phyloP scores from a whole-genome alignment of 768 basidiomycete species.

The Punctularia strigosozonata region DNA sequence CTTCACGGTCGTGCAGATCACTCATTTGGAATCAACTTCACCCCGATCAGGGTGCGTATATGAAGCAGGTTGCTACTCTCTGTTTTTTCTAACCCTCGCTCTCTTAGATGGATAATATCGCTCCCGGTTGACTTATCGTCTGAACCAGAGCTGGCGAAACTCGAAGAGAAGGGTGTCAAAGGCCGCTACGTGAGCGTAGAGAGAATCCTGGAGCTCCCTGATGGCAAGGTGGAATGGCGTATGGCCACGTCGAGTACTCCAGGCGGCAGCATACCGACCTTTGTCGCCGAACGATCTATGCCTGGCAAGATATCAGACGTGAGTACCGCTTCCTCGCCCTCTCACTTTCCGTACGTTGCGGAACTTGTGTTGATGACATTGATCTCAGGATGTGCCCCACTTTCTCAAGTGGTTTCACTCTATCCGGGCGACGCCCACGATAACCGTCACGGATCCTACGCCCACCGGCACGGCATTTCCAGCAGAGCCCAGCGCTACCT shows the following conservation, averaged over 20 bases:
- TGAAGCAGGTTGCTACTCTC: neutral
- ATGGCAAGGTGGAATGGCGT: slow-evolving; percentile 62
- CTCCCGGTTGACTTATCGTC: slow-evolving; percentile 56
- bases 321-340: slow-evolving; percentile 8
- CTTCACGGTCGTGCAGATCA: slow-evolving; percentile 66
- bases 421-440: slow-evolving; percentile 9
- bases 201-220: slow-evolving; percentile 45
- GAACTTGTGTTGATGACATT: too few relatives aligned
- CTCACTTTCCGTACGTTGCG: slow-evolving; percentile 5
- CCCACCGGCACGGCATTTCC: too few relatives aligned
- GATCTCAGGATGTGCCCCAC: slow-evolving; percentile 58
- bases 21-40: slow-evolving; percentile 33
- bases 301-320: slow-evolving; percentile 53
- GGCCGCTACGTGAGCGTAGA: slow-evolving; percentile 67
- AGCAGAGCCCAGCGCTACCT: too few relatives aligned
- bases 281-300: slow-evolving; percentile 50
- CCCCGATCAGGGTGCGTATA: slow-evolving; percentile 48
- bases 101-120: slow-evolving; percentile 32
- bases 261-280: slow-evolving; percentile 57
- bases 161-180: slow-evolving; percentile 53
- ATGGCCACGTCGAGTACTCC: slow-evolving; percentile 72
- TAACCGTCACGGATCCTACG: too few relatives aligned
- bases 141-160: slow-evolving; percentile 42
- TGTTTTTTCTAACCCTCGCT: neutral
- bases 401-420: slow-evolving; percentile 57